These are phyloP conservation scores for Prunus mume DNA, from an alignment of 306 rosid genomes.

Conservation along the genomic window DNA sequence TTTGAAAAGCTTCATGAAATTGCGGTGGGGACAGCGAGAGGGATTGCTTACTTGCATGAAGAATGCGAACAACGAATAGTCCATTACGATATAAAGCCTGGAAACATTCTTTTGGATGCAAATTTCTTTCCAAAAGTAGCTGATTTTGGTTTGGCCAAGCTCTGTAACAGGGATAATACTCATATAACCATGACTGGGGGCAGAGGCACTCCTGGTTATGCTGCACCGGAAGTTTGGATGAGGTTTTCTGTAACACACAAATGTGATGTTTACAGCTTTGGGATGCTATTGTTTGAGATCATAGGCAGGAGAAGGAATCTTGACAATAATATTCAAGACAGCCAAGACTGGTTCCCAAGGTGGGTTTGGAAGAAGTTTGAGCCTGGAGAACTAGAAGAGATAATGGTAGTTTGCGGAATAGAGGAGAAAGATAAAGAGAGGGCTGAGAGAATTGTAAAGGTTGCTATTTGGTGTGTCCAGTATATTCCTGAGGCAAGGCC, in stretches of 20 bases:
- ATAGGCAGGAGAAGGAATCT: constrained; percentile 43
- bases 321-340: constrained; percentile 20
- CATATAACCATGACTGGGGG: constrained; percentile 32
- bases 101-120: constrained; percentile 40
- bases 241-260: constrained; percentile 34
- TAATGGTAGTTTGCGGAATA: constrained; percentile 20
- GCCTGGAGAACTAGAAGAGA: background rate
- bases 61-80: constrained; percentile 42
- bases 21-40: constrained; percentile 43
- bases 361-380: constrained; percentile 41
- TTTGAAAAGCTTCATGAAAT: constrained; percentile 43
- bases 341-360: constrained; percentile 43
- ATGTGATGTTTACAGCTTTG: constrained; percentile 35
- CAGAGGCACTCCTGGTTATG: constrained; percentile 47
- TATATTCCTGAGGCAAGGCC: constrained; percentile 40
- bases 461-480: constrained; percentile 46
- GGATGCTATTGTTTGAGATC: constrained; percentile 48
- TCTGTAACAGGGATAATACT: constrained; percentile 31
- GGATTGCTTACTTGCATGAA: constrained; percentile 44
- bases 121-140: constrained; percentile 32
- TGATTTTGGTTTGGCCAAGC: constrained; percentile 53
- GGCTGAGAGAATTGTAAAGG: constrained; percentile 35
- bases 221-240: constrained; percentile 46
- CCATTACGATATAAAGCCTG: constrained; percentile 54
- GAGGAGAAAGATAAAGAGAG: constrained; percentile 30